These are phyloP conservation scores for Fusarium sp. DNA, from an alignment of 2,329 filamentous ascomycete genomes.

Conservation along the genomic window DNA sequence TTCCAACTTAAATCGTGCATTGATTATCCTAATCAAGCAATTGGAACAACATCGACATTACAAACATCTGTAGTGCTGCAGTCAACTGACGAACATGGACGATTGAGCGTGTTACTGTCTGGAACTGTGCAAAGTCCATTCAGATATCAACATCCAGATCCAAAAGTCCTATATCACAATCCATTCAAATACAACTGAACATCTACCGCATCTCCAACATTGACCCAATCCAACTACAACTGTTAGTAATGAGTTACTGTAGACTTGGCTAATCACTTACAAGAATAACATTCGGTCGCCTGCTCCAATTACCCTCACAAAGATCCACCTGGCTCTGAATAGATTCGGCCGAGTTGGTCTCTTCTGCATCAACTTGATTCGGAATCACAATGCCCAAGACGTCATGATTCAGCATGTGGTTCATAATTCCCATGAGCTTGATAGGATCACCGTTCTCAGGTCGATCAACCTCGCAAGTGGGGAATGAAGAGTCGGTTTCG, in stretches of 20 bases:
- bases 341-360: conserved; percentile 54
- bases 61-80: no score
- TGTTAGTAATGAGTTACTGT: conserved; percentile 4
- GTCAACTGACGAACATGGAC: background rate
- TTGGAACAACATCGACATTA: no score
- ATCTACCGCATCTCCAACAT: conserved; percentile 56
- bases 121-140: no score
- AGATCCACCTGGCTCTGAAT: conserved; percentile 47
- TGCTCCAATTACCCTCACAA: conserved; percentile 41
- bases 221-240: conserved; percentile 59
- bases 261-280: conserved; percentile 37
- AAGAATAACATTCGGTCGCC: conserved; percentile 48
- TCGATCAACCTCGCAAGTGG: conserved; percentile 74
- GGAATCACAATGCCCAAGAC: conserved; percentile 51
- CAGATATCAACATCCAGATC: no score
- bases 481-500: conserved; percentile 69
- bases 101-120: no score
- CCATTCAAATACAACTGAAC: conserved; percentile 57
- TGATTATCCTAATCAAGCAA: no score
- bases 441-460: conserved; percentile 57
- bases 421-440: conserved; percentile 49
- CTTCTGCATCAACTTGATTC: conserved; percentile 47
- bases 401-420: conserved; percentile 50
- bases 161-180: conserved; percentile 35
- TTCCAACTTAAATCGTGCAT: conserved; percentile 1